A percentile compares a stretch with the other conserved stretches of the same genome.
Evolutionary conservation across 169 alveolate genomes (phyloP).

Genomic region (Plasmodium reichenowi): DNA sequence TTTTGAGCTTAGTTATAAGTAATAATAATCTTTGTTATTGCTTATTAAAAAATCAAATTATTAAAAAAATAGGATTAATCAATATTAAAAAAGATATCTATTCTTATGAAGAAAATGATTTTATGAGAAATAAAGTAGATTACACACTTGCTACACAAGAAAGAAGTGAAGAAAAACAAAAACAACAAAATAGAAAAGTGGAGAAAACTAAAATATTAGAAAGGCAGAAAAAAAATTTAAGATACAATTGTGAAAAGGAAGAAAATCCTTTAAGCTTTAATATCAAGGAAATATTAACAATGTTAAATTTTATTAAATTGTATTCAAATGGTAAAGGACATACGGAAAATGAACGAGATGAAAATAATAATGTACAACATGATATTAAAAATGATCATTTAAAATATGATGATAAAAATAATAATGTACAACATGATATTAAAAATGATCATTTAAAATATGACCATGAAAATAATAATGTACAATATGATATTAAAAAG

Average conservation of each 20-base stretch:
- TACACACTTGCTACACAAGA: too few relatives aligned
- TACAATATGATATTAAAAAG: background rate
- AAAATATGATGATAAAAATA: background rate
- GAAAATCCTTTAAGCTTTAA: conserved; percentile 65
- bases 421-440: too few relatives aligned
- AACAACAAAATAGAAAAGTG: background rate
- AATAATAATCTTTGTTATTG: conserved; percentile 71
- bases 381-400: background rate
- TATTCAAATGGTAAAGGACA: conserved; percentile 19
- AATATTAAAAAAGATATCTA: conserved; percentile 62
- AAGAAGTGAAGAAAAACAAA: too few relatives aligned
- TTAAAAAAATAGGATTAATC: conserved; percentile 70
- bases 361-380: background rate
- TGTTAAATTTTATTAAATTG: conserved; percentile 46
- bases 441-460: background rate
- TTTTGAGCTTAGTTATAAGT: conserved; percentile 65
- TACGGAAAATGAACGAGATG: background rate
- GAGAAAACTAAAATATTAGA: conserved; percentile 4
- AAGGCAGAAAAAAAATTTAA: conserved; percentile 3
- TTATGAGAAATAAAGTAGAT: too few relatives aligned
- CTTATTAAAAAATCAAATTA: conserved; percentile 53
- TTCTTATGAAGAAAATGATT: conserved; percentile 29
- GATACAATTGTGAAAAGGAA: conserved; percentile 47
- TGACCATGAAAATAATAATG: background rate
- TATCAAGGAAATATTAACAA: conserved; percentile 53